A percentile compares a stretch with the other conserved stretches of the same genome.
These are phyloP conservation scores for Pleurotus ostreatus DNA, from an alignment of 768 basidiomycete species.

Conservation along the genomic window DNA sequence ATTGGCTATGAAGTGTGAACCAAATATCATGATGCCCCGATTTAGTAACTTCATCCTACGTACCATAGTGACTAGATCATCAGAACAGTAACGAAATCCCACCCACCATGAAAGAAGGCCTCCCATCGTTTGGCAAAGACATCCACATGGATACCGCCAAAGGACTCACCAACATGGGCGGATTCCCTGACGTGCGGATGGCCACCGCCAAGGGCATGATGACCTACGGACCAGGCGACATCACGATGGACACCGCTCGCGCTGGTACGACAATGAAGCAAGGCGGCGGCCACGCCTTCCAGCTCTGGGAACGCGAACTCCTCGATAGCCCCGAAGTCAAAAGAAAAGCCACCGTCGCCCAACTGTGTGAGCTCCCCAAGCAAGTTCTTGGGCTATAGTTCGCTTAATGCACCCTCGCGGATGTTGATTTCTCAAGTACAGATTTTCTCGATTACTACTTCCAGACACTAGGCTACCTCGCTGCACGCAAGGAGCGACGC, in stretches of 20 bases:
- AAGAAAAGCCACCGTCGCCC: slow-evolving; percentile 94
- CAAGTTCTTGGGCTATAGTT: too few relatives aligned
- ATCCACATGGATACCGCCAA: slow-evolving; percentile 78
- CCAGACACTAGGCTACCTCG: slow-evolving; percentile 86
- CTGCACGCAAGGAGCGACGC: slow-evolving; percentile 80
- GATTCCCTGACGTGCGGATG: slow-evolving; percentile 49
- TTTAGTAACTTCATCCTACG: neutral
- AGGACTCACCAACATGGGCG: slow-evolving; percentile 41
- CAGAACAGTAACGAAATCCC: too few relatives aligned
- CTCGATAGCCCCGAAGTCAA: slow-evolving; percentile 84
- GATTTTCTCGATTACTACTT: slow-evolving; percentile 99
- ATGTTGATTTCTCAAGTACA: slow-evolving; percentile 22
- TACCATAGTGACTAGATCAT: too few relatives aligned
- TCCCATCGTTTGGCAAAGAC: slow-evolving; percentile 26
- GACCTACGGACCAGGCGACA: slow-evolving; percentile 42
- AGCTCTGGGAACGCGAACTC: slow-evolving; percentile 84
- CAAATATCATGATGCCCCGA: neutral
- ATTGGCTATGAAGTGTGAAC: too few relatives aligned
- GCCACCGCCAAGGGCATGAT: slow-evolving; percentile 55
- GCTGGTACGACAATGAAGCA: slow-evolving; percentile 51
- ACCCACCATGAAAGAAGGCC: neutral
- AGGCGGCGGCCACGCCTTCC: slow-evolving; percentile 38
- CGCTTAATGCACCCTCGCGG: too few relatives aligned
- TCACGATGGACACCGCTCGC: slow-evolving; percentile 67
- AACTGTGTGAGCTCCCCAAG: slow-evolving; percentile 67